A percentile compares a stretch with the other conserved stretches of the same genome.
These are phyloP conservation scores for Xylaria sp. DNA, from an alignment of 2,329 filamentous ascomycete species.

Conservation along the genomic window DNA sequence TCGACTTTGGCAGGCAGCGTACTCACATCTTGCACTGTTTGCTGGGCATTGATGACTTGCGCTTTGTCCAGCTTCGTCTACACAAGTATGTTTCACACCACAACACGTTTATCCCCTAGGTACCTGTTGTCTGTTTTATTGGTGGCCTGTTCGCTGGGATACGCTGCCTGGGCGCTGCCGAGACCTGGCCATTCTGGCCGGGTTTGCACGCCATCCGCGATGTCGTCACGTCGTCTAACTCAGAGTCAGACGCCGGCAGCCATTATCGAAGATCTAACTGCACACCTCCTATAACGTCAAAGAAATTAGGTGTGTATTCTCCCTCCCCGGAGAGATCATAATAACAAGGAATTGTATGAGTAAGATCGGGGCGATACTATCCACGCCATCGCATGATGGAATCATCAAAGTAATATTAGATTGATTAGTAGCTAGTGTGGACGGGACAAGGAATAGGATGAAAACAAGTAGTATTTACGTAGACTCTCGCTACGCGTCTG, in stretches of 20 bases:
- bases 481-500: too few species aligned
- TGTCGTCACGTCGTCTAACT: constrained; percentile 16
- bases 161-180: not conserved
- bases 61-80: not conserved
- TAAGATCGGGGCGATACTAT: too few species aligned
- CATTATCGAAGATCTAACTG: not conserved
- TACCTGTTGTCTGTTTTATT: not conserved
- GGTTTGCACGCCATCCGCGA: constrained; percentile 6
- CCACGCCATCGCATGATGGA: too few species aligned
- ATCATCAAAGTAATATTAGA: too few species aligned
- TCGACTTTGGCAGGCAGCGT: not conserved
- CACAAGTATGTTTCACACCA: too few species aligned
- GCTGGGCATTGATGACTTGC: not conserved
- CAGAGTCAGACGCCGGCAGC: constrained; percentile 2
- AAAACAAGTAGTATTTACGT: too few species aligned
- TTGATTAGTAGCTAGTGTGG: too few species aligned
- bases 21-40: not conserved
- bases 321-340: too few species aligned
- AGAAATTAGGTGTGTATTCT: too few species aligned
- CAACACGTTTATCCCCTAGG: not conserved
- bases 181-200: not conserved
- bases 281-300: not conserved
- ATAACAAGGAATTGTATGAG: too few species aligned
- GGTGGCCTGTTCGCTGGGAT: not conserved
- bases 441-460: too few species aligned